Evolutionary conservation across 1,139 yeast species (phyloP).

Genomic region (Hyphopichia burtonii): DNA sequence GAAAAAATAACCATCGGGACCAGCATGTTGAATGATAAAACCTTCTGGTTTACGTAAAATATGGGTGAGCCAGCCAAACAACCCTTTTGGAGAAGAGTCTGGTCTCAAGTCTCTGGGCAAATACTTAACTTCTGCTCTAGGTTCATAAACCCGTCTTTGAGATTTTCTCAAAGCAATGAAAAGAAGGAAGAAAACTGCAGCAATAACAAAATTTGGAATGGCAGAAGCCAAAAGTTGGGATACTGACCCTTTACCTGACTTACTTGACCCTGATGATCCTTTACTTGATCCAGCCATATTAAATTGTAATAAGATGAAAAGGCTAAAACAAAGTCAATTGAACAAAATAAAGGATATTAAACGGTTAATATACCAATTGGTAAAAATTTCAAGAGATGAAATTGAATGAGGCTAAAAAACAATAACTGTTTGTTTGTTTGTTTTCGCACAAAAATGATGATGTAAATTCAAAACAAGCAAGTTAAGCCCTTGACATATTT

Average conservation of each 20-base stretch:
- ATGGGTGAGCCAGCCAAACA: conserved; percentile 54
- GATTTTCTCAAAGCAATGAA: conserved; percentile 68
- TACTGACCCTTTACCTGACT: conserved; percentile 25
- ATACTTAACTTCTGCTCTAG: conserved; percentile 55
- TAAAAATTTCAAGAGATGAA: neutral
- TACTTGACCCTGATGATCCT: too few relatives aligned
- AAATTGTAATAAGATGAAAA: neutral
- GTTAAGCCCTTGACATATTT: too few relatives aligned
- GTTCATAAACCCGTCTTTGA: conserved; percentile 76
- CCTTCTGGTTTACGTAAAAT: conserved; percentile 58
- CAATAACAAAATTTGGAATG: conserved; percentile 46
- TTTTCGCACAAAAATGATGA: neutral
- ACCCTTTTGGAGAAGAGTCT: conserved; percentile 56
- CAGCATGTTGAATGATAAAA: conserved; percentile 73
- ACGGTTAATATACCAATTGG: too few relatives aligned
- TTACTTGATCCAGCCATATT: conserved; percentile 2
- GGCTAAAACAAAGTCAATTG: neutral
- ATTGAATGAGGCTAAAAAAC: neutral
- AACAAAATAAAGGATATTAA: too few relatives aligned
- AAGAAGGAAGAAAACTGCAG: conserved; percentile 50
- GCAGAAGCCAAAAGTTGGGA: conserved; percentile 42
- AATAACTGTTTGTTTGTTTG: too few relatives aligned
- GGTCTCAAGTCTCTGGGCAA: conserved; percentile 46
- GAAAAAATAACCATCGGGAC: conserved; percentile 87
- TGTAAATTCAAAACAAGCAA: neutral